Percentiles rank a stretch among this genome's conserved stretches.
Conservation (phyloP, 148 eudicot genomes). For the Bassia scoparia region DNA sequence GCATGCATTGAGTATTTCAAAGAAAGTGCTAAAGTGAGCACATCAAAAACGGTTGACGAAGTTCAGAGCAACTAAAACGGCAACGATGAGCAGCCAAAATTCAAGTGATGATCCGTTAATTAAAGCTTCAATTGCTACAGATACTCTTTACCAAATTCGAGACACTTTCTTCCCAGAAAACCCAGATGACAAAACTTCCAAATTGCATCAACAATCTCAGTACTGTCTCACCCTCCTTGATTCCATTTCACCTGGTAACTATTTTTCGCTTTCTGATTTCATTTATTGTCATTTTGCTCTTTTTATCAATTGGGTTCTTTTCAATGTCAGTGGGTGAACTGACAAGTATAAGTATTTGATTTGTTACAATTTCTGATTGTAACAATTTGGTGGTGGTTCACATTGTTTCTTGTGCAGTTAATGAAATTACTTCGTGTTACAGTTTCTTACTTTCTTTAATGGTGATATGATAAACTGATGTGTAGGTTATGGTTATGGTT, state of each 20-base stretch:
- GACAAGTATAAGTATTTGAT: too few species aligned
- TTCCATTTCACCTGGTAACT: constrained; percentile 58
- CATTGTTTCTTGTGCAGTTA: too few species aligned
- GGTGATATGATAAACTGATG: too few species aligned
- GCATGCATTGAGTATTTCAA: too few species aligned
- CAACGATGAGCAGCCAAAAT: constrained; percentile 38
- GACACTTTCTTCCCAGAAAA: constrained; percentile 63
- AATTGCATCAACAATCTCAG: constrained; percentile 45
- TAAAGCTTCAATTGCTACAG: constrained; percentile 42
- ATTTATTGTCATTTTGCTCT: background rate
- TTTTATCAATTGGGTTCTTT: background rate
- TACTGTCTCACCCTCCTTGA: constrained; percentile 62
- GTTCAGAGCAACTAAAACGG: background rate
- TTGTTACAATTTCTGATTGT: too few species aligned
- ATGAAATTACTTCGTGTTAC: too few species aligned
- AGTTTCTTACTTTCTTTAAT: too few species aligned
- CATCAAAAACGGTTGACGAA: too few species aligned
- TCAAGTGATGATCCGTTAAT: constrained; percentile 29
- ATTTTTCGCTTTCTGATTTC: background rate
- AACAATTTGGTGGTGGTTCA: too few species aligned
- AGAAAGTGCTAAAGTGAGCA: too few species aligned
- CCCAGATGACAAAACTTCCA: constrained; percentile 54
- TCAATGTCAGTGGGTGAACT: too few species aligned
- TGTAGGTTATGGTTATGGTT: too few species aligned
- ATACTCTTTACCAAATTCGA: constrained; percentile 60